Evolutionary conservation across 2,329 filamentous ascomycete genomes (phyloP).

Genomic region (Catunica adiposa): DNA sequence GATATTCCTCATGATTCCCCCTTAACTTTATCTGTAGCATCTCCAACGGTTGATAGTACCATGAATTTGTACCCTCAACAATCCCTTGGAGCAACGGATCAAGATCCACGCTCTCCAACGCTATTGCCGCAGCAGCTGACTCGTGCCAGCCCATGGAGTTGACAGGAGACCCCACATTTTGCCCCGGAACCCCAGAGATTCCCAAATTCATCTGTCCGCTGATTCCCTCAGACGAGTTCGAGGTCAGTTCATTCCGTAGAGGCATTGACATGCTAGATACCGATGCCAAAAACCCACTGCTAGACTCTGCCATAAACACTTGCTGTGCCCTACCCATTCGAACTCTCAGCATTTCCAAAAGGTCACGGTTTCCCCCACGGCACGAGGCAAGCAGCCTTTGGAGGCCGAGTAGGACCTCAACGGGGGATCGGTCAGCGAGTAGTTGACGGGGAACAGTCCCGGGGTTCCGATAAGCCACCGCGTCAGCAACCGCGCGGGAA

Average conservation of each 20-base stretch:
- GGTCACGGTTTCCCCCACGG: slow-evolving; percentile 26
- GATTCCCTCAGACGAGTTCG: background rate
- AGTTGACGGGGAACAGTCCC: background rate
- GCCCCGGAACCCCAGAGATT: background rate
- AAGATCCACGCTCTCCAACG: background rate
- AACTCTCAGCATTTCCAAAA: slow-evolving; percentile 23
- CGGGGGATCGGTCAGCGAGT: slow-evolving; percentile 17
- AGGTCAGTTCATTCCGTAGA: background rate
- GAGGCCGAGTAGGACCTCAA: slow-evolving; percentile 24
- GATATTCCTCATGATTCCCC: too few species aligned
- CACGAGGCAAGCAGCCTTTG: slow-evolving; percentile 26
- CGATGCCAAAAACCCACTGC: background rate
- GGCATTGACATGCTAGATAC: background rate
- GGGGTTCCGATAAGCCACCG: slow-evolving; percentile 18
- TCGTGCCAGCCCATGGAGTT: background rate
- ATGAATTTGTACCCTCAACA: background rate
- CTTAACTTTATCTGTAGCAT: background rate
- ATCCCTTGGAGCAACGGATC: background rate
- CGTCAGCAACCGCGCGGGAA: slow-evolving; percentile 28
- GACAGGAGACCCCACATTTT: background rate
- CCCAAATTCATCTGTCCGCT: background rate
- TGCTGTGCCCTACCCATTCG: slow-evolving; percentile 17
- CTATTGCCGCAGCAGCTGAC: background rate
- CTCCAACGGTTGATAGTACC: slow-evolving; percentile 4
- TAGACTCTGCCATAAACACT: background rate